These are phyloP conservation scores for Dactylis glomerata DNA, from an alignment of 176 grass and related monocot genomes.

Conservation along the genomic window DNA sequence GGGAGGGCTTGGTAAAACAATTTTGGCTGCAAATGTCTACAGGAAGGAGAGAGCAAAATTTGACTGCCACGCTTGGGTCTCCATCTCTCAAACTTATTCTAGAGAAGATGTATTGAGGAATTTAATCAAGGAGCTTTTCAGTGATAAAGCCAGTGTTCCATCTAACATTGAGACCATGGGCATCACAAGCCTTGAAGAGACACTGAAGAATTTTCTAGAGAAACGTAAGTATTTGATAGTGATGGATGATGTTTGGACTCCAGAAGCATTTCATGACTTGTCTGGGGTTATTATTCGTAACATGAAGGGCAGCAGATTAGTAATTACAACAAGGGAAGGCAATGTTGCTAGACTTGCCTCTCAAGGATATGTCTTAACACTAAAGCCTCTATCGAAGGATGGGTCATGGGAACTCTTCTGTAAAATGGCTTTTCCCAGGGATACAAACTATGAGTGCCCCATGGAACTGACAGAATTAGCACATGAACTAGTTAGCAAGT, in stretches of 20 bases:
- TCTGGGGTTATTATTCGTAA: background rate
- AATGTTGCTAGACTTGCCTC: background rate
- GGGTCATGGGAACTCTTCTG: slow-evolving; percentile 19
- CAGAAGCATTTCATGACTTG: background rate
- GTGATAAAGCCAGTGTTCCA: background rate
- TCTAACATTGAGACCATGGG: background rate
- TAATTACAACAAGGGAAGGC: background rate
- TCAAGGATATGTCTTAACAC: background rate
- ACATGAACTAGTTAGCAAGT: background rate
- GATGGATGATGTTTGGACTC: slow-evolving; percentile 1
- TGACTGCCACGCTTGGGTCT: slow-evolving; percentile 10
- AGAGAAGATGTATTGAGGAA: background rate
- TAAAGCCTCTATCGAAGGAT: background rate
- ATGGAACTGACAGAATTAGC: background rate
- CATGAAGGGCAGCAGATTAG: background rate
- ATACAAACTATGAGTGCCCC: background rate
- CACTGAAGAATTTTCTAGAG: background rate
- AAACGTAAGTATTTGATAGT: slow-evolving; percentile 1
- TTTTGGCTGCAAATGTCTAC: background rate
- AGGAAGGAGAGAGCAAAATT: background rate
- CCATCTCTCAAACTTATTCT: slow-evolving; percentile 1
- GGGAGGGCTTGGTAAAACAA: slow-evolving; percentile 4
- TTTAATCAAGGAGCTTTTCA: background rate
- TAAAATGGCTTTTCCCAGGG: background rate
- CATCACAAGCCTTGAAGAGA: background rate